Evolutionary conservation across 1,284 basidiomycete genomes (phyloP).

Genomic region (Cryptococcus floricola): DNA sequence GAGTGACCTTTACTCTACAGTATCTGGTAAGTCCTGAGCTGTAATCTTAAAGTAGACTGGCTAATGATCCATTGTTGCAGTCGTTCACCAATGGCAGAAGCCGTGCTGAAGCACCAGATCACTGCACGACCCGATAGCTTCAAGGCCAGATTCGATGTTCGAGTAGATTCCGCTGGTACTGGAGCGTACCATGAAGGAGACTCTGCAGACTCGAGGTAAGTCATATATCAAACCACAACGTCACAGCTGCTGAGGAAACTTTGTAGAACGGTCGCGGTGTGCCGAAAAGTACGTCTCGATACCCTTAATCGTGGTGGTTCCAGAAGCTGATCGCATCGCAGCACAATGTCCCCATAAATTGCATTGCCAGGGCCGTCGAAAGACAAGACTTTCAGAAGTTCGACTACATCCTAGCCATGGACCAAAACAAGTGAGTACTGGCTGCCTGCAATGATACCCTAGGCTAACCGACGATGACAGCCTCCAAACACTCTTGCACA

Average conservation of each 20-base stretch:
- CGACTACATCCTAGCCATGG: constrained; percentile 54
- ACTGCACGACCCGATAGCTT: constrained; percentile 22
- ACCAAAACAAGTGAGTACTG: constrained; percentile 36
- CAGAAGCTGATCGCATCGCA: constrained; percentile 6
- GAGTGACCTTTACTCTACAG: constrained; percentile 7
- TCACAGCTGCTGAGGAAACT: neutral
- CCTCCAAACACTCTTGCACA: constrained; percentile 42
- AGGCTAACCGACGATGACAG: constrained; percentile 28
- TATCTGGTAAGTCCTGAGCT: constrained; percentile 26
- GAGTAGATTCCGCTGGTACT: constrained; percentile 49
- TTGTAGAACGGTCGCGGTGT: constrained; percentile 48
- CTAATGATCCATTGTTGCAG: constrained; percentile 10
- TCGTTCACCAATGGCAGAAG: constrained; percentile 51
- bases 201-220: constrained; percentile 43
- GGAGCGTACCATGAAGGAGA: constrained; percentile 51
- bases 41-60: too few relatives aligned
- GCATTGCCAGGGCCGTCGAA: constrained; percentile 45
- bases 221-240: neutral
- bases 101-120: constrained; percentile 42
- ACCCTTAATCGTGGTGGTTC: neutral
- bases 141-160: constrained; percentile 20
- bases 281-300: constrained; percentile 35
- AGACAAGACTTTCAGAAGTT: constrained; percentile 46
- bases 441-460: neutral
- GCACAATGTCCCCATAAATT: constrained; percentile 47